These are phyloP conservation scores for Panicum virgatum DNA, from an alignment of 202 grass and related monocot genomes.

Conservation along the genomic window DNA sequence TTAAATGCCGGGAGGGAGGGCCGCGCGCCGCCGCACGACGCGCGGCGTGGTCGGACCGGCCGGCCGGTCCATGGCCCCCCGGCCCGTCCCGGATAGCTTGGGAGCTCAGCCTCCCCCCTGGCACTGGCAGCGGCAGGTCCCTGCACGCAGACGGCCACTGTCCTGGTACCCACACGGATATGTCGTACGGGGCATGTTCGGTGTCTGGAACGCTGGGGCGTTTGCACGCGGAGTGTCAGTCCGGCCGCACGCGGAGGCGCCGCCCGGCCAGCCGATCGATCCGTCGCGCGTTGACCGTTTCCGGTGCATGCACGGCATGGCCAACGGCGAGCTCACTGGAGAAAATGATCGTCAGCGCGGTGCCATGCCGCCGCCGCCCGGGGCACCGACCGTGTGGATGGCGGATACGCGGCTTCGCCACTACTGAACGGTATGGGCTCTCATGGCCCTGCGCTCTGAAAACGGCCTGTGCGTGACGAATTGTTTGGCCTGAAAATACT, in stretches of 20 bases:
- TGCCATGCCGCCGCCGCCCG: slow-evolving; percentile 16
- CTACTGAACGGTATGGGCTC: background rate
- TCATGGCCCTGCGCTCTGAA: background rate
- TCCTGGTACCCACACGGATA: slow-evolving; percentile 14
- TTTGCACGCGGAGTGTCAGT: background rate
- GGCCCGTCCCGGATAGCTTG: no score
- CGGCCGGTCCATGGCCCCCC: background rate
- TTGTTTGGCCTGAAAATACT: background rate
- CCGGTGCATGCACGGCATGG: background rate
- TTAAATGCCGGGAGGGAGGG: background rate
- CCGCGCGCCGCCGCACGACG: background rate
- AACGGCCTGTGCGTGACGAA: background rate
- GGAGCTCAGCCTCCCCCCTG: background rate
- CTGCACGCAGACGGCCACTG: background rate
- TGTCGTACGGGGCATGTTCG: background rate
- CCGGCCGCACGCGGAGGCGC: no score
- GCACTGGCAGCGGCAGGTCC: background rate
- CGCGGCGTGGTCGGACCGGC: background rate
- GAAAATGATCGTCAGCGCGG: background rate
- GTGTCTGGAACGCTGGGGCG: background rate
- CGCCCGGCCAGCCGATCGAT: background rate
- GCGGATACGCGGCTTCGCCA: background rate
- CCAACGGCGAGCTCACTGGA: background rate
- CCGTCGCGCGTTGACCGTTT: background rate
- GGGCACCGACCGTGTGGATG: background rate